A percentile compares a stretch with the other conserved stretches of the same genome.
Conservation (phyloP, 2,329 filamentous ascomycete genomes). For the Cercospora beticola region DNA sequence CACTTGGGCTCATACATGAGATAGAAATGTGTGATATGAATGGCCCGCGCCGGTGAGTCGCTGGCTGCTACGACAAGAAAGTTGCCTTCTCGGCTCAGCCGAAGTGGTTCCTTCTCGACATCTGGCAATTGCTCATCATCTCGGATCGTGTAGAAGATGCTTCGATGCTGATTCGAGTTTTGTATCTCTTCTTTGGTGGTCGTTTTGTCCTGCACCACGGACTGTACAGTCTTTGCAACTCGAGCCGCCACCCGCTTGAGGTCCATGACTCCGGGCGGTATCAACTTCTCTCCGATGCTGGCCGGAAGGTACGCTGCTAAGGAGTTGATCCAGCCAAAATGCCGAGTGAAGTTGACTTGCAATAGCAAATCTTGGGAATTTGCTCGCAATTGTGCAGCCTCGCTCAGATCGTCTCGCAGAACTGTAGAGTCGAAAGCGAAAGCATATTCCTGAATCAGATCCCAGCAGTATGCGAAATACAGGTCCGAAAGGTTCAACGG, state of each 20-base stretch:
- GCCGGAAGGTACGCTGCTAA: conserved; percentile 6
- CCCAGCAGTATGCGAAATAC: conserved; percentile 17
- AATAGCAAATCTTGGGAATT: conserved; percentile 8
- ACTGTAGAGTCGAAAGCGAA: conserved; percentile 10
- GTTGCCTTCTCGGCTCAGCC: conserved; percentile 12
- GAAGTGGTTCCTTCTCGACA: conserved; percentile 13
- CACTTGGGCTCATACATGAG: conserved; percentile 8
- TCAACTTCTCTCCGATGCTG: conserved; percentile 1
- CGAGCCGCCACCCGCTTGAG: conserved; percentile 4
- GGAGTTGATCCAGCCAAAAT: conserved; percentile 17
- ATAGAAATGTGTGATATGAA: conserved; percentile 15
- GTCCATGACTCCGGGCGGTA: conserved; percentile 14
- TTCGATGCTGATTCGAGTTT: conserved; percentile 1
- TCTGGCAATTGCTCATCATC: conserved; percentile 11
- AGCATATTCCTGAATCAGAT: conserved; percentile 14
- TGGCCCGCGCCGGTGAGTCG: conserved; percentile 8
- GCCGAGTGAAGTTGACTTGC: conserved; percentile 14
- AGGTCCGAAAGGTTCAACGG: conserved; percentile 13
- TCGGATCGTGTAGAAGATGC: conserved; percentile 13
- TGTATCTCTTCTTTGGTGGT: background rate
- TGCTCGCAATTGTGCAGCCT: conserved; percentile 2
- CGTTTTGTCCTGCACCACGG: conserved; percentile 7
- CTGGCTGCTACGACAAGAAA: conserved; percentile 13
- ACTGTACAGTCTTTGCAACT: conserved; percentile 7
- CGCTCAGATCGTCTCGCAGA: conserved; percentile 3